These are phyloP conservation scores for Wilcoxina mikolae DNA, from an alignment of 495 filamentous ascomycete genomes.

Conservation along the genomic window DNA sequence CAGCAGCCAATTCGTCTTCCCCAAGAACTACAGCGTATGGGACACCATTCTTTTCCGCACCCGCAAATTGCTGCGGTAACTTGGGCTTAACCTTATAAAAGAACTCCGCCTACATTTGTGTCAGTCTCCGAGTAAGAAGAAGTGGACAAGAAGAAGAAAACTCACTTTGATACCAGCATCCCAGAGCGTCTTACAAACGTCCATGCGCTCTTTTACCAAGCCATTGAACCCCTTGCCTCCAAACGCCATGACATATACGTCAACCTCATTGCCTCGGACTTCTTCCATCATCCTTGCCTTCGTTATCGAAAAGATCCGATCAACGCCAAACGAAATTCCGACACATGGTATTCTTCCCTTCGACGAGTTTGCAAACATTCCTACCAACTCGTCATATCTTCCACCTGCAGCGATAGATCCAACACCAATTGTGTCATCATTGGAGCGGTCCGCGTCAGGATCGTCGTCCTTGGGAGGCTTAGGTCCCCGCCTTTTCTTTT, in stretches of 20 bases:
- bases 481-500: conserved; percentile 31
- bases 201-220: conserved; percentile 65
- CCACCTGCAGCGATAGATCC: conserved; percentile 82
- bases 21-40: conserved; percentile 66
- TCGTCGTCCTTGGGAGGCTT: conserved; percentile 44
- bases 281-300: conserved; percentile 45
- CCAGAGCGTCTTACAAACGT: conserved; percentile 57
- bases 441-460: conserved; percentile 65
- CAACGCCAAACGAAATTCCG: conserved; percentile 86
- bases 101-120: conserved; percentile 49
- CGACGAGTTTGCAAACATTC: conserved; percentile 54
- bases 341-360: conserved; percentile 82
- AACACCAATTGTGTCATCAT: conserved; percentile 69
- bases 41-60: conserved; percentile 53
- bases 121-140: no score
- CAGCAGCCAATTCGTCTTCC: conserved; percentile 59
- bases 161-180: conserved; percentile 60
- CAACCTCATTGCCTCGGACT: conserved; percentile 57
- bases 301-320: conserved; percentile 85
- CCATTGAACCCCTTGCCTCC: conserved; percentile 78
- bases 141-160: conserved; percentile 9
- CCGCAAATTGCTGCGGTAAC: conserved; percentile 62
- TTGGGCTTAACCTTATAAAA: conserved; percentile 68
- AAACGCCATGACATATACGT: conserved; percentile 86
- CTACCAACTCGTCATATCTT: conserved; percentile 82